Evolutionary conservation across 257 asterid genomes (phyloP), one percentile per base, ranked within the genome.

Genomic region (Solanum peruvianum): DNA sequence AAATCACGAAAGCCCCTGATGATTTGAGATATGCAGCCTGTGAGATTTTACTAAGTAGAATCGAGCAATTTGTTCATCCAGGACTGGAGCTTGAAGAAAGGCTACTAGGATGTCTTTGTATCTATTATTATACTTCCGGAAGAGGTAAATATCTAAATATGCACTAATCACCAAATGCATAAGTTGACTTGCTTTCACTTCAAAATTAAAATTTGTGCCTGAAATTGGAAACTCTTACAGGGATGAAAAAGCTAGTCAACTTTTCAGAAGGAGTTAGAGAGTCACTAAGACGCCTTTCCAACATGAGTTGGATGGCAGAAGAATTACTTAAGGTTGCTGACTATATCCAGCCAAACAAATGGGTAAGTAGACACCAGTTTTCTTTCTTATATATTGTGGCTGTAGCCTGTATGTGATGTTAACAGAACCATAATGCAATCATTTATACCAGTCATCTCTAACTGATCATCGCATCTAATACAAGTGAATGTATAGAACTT

Each of bases 301-400:
- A 91, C 69, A 94, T 93, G 29, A 91, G 96, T 44, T 96, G 99
- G 99, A 94, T 96, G 98, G 98, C 98, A 60, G 99, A 96, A 82
- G 99, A 96, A 62, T 88, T 96, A 84, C 95, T 95, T 67, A 94
- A 91, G 91, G 99, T 96, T 49, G 99, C 99, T 70, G 98, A 94
- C 84, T 96, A 95, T 91, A 93, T 93, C 91, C 97, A 95, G 90
- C 99, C 99, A 12, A 91, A 96, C 93, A 96, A 94, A 89, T 95
- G 99, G 99, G 98, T 96, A 89, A 95, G 98, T 90, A 7, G 67
- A 81, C 70, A 31, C 52, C 45, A 31, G 11, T 18, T 81, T 49
- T 81, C 85, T 49, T 81, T 81, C 20, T 47, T 47, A 49, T 11
- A 29, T 23, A 31, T 81, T 31, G 69, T 81, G 85, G 64, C 45